Base-by-base conservation (phyloP, 2,329 filamentous ascomycete species). In the Cladobotryum protrusum region DNA sequence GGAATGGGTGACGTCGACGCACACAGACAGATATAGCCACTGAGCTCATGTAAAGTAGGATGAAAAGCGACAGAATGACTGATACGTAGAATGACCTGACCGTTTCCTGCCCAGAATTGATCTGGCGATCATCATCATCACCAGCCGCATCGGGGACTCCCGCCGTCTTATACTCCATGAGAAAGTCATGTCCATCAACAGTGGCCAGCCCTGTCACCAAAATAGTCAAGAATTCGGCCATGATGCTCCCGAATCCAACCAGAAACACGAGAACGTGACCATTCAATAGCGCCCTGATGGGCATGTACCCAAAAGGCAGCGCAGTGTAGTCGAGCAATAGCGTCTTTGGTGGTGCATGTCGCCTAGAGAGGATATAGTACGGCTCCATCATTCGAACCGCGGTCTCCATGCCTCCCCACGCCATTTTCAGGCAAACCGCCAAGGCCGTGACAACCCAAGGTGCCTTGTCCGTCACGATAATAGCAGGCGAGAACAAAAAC, bases 261-360 rank as follows among this genome's bases (percentile, higher is more conserved):
- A 85, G 69, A 29, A 84, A 81, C 29, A 89, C 78, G 24, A 87
- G 69, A 56, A 77, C 75, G 63, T 89, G 82, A 0, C 78, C 69
- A 59, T 87, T 87, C 33, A 79, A 54, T 9, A 85, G 68, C 3
- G 83, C 84, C 52, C 76, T 74, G 42, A 85, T 57, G 0, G 83
- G 79, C 18, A 87, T 75, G 64, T 77, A 82, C 3, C 80, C 80
- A 47, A 86, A 87, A 5, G 86, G 83, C 58, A 86, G 78, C 24
- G 83, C 83, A 1, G 83, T 86, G 64, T 89, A 89, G 65, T 89
- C 86, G 9, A 89, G 76, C 0, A 81, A 83, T 6, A 89, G 74
- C 2, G 81, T 84, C 56, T 75, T 79, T 6, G 84, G 72, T 1
- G 82, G 78, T 3, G 85, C 85, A 55, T 85, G 79, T 3, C 86